Evolutionary conservation across 1,139 yeast genomes (phyloP), one percentile per base, ranked within the genome.

Genomic region (Magnusiomyces paraingens): DNA sequence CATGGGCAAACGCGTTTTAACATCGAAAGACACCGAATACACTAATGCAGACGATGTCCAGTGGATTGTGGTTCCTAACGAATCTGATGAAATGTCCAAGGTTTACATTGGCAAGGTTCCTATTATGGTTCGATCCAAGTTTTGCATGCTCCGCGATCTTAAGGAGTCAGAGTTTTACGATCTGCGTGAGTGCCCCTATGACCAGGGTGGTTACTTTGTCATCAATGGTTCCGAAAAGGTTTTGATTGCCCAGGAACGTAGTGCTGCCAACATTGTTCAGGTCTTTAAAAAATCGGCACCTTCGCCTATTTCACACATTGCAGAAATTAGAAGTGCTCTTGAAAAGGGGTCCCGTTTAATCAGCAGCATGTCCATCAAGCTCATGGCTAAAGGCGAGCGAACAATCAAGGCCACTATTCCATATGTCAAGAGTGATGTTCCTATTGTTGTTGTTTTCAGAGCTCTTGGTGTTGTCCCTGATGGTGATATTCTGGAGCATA

Each of bases 391-490:
- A 71, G 90, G 85, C 62, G 88, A 82, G 59, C 82, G 80, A 69
- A 89, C 97, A 17, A 90, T 93, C 66, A 89, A 87, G 69, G 98
- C 98, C 1, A 90, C 98, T 0, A 76, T 93, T 63, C 99, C 99
- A 1, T 94, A 93, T 66, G 91, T 94, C 64, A 89, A 90, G 69
- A 94, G 93, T 64, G 99, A 93, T 70, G 86, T 93, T 59, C 99
- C 99, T 40, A 91, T 93, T 64, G 96, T 93, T 38, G 85, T 93
- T 67, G 97, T 94, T 18, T 93, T 93, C 73, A 81, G 99, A 76
- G 99, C 99, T 17, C 78, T 94, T 60, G 99, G 99, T 63, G 94
- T 93, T 54, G 97, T 94, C 22, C 98, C 98, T 26, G 99, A 93
- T 76, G 98, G 99, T 70, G 99, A 94, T 75, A 94, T 93, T 66